Evolutionary conservation across 148 eudicot genomes (phyloP), one percentile per base, ranked within the genome.

Genomic region (Rhododendron ovatum): DNA sequence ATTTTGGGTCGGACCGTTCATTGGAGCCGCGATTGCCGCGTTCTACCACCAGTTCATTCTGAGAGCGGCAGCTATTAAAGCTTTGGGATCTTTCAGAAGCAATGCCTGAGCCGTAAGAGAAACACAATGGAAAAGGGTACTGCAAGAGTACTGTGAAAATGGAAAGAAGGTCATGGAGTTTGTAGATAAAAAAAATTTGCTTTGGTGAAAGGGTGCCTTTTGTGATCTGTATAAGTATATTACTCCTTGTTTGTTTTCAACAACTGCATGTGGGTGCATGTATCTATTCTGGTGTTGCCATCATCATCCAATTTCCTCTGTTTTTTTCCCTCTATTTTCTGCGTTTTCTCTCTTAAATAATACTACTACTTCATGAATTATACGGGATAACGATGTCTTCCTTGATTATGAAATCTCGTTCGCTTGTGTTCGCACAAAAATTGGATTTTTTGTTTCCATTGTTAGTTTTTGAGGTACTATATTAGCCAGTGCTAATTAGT

Each of bases 1-100:
- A 30, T 92, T 92, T 89, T 92, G 93, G 94, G 91, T 92, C 0
- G 94, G 94, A 85, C 94, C 94, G 45, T 87, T 92, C 17, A 24
- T 90, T 18, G 94, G 94, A 63, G 94, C 94, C 43, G 86, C 87
- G 69, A 80, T 82, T 10, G 94, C 94, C 33, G 93, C 94, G 39
- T 69, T 90, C 76, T 92, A 92, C 83, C 93, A 91, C 57, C 93
- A 92, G 17, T 92, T 83, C 85, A 80, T 92, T 78, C 90, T 92
- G 3, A 88, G 94, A 73, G 94, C 93, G 1, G 89, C 84, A 7
- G 93, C 94, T 26, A 76, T 92, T 37, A 92, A 92, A 53, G 94
- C 94, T 76, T 86, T 92, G 83, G 94, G 94, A 22, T 92, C 94
- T 39, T 92, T 91, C 92, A 91, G 92, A 41, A 91, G 94, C 92